These are phyloP conservation scores for Selenicereus undatus DNA, from an alignment of 148 eudicot genomes.

Conservation along the genomic window DNA sequence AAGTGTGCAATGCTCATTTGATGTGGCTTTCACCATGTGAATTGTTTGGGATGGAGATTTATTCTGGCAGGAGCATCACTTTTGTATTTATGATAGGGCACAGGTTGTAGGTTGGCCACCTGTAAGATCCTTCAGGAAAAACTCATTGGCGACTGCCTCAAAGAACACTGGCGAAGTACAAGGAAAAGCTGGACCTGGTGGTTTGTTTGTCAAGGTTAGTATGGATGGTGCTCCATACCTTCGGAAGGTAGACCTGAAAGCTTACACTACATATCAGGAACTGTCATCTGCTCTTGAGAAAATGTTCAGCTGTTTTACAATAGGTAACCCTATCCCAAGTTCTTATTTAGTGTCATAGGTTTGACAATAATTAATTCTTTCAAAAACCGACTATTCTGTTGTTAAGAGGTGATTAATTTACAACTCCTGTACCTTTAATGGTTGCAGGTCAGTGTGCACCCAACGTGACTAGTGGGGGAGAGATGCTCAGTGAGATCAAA, in stretches of 20 bases:
- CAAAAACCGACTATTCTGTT: neutral
- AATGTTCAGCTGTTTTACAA: conserved; percentile 62
- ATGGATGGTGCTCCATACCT: conserved; percentile 85
- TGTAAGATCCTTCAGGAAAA: conserved; percentile 54
- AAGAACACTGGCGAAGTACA: conserved; percentile 37
- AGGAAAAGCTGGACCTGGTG: conserved; percentile 29
- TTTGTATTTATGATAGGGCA: conserved; percentile 35
- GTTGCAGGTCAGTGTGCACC: conserved; percentile 38
- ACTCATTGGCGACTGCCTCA: conserved; percentile 33
- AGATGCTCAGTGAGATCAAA: conserved; percentile 39
- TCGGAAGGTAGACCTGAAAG: conserved; percentile 59
- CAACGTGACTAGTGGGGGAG: conserved; percentile 29
- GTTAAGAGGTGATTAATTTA: neutral
- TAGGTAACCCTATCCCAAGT: conserved; percentile 34
- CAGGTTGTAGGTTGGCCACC: conserved; percentile 72
- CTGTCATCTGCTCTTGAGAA: conserved; percentile 59
- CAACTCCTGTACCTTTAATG: neutral
- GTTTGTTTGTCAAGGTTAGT: conserved; percentile 62
- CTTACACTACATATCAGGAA: conserved; percentile 46
- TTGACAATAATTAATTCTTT: neutral
- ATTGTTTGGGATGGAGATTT: conserved; percentile 1
- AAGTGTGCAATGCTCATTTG: conserved; percentile 19
- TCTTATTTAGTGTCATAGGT: neutral
- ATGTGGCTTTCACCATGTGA: neutral
- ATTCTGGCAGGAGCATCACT: conserved; percentile 1